phyloP scores from a whole-genome alignment of 139 green algal species.

The Micromonas pusilla region DNA sequence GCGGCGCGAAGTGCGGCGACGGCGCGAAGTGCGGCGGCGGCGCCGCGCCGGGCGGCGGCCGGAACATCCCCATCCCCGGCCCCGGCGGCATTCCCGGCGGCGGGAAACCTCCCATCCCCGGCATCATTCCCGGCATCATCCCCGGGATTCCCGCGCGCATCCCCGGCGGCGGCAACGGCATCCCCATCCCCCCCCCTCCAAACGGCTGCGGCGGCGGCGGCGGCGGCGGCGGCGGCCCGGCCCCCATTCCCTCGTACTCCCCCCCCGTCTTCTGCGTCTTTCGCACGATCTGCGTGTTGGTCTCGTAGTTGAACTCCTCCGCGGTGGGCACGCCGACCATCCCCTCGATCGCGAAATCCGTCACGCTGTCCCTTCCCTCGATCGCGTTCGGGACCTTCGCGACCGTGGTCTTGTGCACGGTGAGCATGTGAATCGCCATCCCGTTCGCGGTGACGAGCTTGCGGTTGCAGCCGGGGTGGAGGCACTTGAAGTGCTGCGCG shows the following conservation, averaged over 20 bases:
- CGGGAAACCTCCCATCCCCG: too few relatives aligned
- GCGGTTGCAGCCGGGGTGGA: slow-evolving; percentile 53
- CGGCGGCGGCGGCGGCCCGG: too few relatives aligned
- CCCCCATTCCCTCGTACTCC: neutral
- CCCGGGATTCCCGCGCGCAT: neutral
- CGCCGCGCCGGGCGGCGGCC: neutral
- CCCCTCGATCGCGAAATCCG: neutral
- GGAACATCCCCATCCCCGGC: neutral
- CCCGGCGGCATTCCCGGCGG: neutral
- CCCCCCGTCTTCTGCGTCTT: neutral
- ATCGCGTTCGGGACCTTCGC: slow-evolving; percentile 32
- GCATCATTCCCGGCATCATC: too few relatives aligned
- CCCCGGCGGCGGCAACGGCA: neutral
- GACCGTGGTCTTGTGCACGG: slow-evolving; percentile 78
- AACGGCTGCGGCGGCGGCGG: neutral
- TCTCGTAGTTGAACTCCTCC: slow-evolving; percentile 18
- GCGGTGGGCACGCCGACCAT: slow-evolving; percentile 14
- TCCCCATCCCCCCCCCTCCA: neutral
- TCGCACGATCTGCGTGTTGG: neutral
- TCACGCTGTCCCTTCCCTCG: neutral
- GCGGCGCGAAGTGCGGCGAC: too few relatives aligned
- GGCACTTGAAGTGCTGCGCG: slow-evolving; percentile 72
- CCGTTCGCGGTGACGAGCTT: slow-evolving; percentile 69
- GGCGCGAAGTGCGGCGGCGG: too few relatives aligned
- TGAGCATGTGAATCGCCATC: slow-evolving; percentile 72